These are phyloP conservation scores for Penicillium rolfsii DNA, from an alignment of 2,329 filamentous ascomycete species.

Conservation along the genomic window DNA sequence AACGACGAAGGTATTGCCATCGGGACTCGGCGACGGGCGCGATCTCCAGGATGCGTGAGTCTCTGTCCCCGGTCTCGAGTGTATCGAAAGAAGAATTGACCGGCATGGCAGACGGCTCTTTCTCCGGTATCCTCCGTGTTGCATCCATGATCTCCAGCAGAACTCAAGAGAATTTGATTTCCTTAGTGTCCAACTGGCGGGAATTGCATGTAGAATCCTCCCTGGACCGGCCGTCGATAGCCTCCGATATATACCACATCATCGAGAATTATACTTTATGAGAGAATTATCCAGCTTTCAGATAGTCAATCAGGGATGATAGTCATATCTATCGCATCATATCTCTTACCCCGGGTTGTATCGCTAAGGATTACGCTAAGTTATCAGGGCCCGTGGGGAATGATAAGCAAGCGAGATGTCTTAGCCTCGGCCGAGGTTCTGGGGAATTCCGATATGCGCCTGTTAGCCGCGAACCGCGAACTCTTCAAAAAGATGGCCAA, in stretches of 20 bases:
- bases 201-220: not conserved
- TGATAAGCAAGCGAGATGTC: slow-evolving; percentile 21
- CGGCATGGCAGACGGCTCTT: slow-evolving; percentile 1
- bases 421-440: slow-evolving; percentile 23
- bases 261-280: not conserved
- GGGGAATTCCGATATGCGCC: not conserved
- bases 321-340: slow-evolving; percentile 14
- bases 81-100: slow-evolving; percentile 11
- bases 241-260: slow-evolving; percentile 18
- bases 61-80: slow-evolving; percentile 9
- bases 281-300: not conserved
- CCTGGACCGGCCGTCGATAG: not conserved
- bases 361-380: slow-evolving; percentile 4
- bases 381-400: slow-evolving; percentile 9
- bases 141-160: slow-evolving; percentile 12
- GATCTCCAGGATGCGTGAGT: slow-evolving; percentile 15
- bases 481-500: not conserved
- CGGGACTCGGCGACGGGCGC: slow-evolving; percentile 21
- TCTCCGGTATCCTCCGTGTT: slow-evolving; percentile 14
- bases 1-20: slow-evolving; percentile 30
- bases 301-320: not conserved
- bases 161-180: not conserved
- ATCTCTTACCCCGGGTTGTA: slow-evolving; percentile 6
- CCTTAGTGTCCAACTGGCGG: not conserved
- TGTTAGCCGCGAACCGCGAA: not conserved